Evolutionary conservation across 345 rosid genomes (phyloP).

Genomic region (Adansonia digitata): DNA sequence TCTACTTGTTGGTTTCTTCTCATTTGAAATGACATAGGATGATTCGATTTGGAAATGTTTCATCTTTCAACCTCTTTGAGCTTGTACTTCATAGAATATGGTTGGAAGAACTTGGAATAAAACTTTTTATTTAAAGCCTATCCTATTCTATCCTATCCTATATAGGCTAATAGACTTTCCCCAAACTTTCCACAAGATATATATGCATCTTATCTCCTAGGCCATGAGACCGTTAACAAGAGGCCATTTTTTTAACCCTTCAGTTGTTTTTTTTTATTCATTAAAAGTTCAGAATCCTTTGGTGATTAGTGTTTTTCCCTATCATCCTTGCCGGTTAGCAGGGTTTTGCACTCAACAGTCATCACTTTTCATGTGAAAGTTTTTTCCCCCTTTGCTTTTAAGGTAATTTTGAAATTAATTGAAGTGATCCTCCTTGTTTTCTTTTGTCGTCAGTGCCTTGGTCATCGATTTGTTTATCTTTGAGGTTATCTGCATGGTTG

Average conservation of each 20-base stretch:
- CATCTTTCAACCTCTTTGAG: neutral
- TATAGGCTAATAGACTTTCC: no score
- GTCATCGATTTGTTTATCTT: neutral
- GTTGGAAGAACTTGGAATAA: neutral
- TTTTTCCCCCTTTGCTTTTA: neutral
- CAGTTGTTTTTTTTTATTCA: neutral
- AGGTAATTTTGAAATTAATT: conserved; percentile 11
- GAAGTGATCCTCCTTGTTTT: neutral
- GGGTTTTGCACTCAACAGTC: conserved; percentile 6
- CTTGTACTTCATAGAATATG: neutral
- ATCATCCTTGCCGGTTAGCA: conserved; percentile 2
- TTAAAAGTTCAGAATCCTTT: neutral
- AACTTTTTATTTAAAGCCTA: neutral
- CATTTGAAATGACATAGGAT: neutral
- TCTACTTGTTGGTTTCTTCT: neutral
- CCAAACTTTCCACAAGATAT: no score
- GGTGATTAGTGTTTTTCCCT: neutral
- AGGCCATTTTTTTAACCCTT: neutral
- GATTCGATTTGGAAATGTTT: neutral
- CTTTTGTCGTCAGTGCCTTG: neutral
- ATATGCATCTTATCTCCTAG: no score
- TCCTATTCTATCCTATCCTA: no score
- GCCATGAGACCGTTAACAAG: neutral
- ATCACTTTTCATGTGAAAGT: conserved; percentile 3
- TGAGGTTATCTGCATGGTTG: neutral